Conservation (phyloP, 441 rosid genomes). For the Gossypium trilobum region DNA sequence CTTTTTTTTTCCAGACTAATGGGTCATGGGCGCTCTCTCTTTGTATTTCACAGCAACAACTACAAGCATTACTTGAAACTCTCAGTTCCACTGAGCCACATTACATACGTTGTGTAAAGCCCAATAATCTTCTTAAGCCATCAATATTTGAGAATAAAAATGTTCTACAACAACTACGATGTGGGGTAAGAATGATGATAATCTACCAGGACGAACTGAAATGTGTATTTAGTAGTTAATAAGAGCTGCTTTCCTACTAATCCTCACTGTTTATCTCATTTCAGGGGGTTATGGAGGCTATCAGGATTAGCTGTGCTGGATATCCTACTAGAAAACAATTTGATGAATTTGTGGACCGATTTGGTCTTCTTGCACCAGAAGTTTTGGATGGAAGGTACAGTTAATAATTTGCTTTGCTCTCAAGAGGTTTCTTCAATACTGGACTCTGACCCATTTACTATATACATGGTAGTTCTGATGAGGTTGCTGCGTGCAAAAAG, state of each 20-base stretch:
- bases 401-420: conserved; percentile 1
- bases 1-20: conserved; percentile 2
- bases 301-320: conserved; percentile 98
- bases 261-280: conserved; percentile 4
- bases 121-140: conserved; percentile 96
- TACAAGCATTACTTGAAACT: conserved; percentile 82
- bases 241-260: conserved; percentile 15
- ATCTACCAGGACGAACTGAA: neutral
- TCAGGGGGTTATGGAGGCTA: conserved; percentile 99
- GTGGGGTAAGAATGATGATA: conserved; percentile 72
- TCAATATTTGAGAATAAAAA: conserved; percentile 82
- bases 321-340: conserved; percentile 88
- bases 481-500: conserved; percentile 83
- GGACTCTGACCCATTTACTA: conserved; percentile 19
- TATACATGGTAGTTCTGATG: conserved; percentile 59
- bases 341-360: conserved; percentile 79
- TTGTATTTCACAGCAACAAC: conserved; percentile 70
- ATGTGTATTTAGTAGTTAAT: conserved; percentile 3
- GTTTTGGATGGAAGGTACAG: conserved; percentile 72
- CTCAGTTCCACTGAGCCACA: conserved; percentile 94
- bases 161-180: conserved; percentile 80
- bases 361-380: conserved; percentile 85
- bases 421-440: conserved; percentile 8
- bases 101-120: conserved; percentile 97
- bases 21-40: conserved; percentile 13